phyloP scores from a whole-genome alignment of 768 basidiomycete genomes.

The Sarcodon aspratus region DNA sequence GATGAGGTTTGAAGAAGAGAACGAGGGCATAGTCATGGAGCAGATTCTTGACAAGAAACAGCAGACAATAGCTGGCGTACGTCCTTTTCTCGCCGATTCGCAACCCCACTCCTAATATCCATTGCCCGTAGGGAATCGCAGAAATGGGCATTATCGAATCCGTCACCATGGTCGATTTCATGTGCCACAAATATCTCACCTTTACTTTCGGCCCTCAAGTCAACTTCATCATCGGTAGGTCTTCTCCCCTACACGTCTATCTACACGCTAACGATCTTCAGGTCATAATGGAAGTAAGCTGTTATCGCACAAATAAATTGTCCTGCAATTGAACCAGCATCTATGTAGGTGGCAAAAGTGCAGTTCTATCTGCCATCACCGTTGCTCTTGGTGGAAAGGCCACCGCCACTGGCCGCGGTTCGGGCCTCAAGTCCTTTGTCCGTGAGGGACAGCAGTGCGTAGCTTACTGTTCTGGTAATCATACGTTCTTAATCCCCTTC shows the following conservation, averaged over 20 bases:
- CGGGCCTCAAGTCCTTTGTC: conserved; percentile 75
- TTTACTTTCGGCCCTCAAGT: conserved; percentile 89
- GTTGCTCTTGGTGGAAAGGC: conserved; percentile 93
- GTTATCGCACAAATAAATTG: background rate
- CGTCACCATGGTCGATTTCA: conserved; percentile 86
- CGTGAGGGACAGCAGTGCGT: conserved; percentile 72
- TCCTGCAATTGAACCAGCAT: background rate
- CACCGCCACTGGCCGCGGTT: conserved; percentile 80
- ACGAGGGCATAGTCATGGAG: conserved; percentile 26
- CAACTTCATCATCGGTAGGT: conserved; percentile 89
- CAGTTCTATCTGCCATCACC: conserved; percentile 85
- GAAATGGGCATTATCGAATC: conserved; percentile 82
- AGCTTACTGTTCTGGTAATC: background rate
- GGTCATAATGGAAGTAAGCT: conserved; percentile 88
- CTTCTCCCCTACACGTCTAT: background rate
- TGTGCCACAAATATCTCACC: conserved; percentile 83
- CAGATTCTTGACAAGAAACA: conserved; percentile 34
- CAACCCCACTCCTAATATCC: background rate
- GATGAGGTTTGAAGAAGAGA: conserved; percentile 50
- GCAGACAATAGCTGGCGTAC: conserved; percentile 29
- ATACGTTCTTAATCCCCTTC: background rate
- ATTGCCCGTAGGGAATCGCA: conserved; percentile 50
- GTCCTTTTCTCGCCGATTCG: conserved; percentile 7
- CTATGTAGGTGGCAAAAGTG: conserved; percentile 80
- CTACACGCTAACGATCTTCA: conserved; percentile 15